A percentile compares a stretch with the other conserved stretches of the same genome.
These are phyloP conservation scores for Phytomonas francai DNA, from an alignment of 208 protist species.

Conservation along the genomic window DNA sequence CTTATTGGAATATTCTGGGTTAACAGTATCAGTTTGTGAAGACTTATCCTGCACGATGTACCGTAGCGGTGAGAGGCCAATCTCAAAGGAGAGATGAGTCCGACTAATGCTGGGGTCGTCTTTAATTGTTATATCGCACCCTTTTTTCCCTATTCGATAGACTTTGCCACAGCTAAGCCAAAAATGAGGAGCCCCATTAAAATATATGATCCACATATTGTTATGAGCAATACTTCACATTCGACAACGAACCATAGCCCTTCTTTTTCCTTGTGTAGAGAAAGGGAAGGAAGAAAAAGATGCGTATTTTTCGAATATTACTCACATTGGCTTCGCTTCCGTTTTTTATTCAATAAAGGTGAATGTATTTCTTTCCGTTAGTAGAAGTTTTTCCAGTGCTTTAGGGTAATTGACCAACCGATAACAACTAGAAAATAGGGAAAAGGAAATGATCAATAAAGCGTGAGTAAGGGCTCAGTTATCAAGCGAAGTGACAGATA, in stretches of 20 bases:
- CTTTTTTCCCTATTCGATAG: constrained; percentile 55
- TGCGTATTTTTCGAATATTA: background rate
- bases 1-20: background rate
- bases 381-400: background rate
- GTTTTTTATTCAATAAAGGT: background rate
- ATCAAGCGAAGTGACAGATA: background rate
- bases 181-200: constrained; percentile 35
- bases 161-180: constrained; percentile 49
- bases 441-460: background rate
- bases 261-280: constrained; percentile 2
- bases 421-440: background rate
- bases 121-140: constrained; percentile 56
- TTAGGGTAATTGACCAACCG: background rate
- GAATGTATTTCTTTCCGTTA: background rate
- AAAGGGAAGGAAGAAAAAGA: constrained; percentile 3
- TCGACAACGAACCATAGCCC: background rate
- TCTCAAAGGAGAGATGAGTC: constrained; percentile 45
- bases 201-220: constrained; percentile 80
- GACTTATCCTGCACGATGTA: background rate
- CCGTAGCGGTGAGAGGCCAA: constrained; percentile 14
- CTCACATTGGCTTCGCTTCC: background rate
- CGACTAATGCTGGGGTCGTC: constrained; percentile 78
- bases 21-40: background rate
- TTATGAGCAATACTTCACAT: background rate
- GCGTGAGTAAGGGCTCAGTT: background rate